These are phyloP conservation scores for Talaromyces atroroseus DNA, from an alignment of 2,329 filamentous ascomycete species.

Conservation along the genomic window DNA sequence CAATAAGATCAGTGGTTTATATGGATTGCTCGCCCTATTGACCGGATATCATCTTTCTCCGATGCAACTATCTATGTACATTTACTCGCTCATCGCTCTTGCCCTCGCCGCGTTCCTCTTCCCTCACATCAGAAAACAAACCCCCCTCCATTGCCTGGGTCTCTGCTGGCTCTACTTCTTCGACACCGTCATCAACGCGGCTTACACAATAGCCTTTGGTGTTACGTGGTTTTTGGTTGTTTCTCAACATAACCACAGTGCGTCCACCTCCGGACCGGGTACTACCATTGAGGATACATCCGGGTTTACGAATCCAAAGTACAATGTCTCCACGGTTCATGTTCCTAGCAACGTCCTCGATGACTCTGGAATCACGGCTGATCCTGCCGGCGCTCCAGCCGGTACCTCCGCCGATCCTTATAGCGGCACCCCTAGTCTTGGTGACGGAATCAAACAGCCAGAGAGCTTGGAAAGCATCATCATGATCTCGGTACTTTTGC, in stretches of 20 bases:
- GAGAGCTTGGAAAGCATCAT: slow-evolving; percentile 71
- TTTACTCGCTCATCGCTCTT: slow-evolving; percentile 74
- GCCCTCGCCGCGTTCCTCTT: slow-evolving; percentile 63
- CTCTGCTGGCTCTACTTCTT: slow-evolving; percentile 81
- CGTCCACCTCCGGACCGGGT: slow-evolving; percentile 43
- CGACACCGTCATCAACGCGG: slow-evolving; percentile 74
- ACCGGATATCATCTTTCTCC: slow-evolving; percentile 79
- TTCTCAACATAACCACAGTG: slow-evolving; percentile 49
- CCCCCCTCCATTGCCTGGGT: slow-evolving; percentile 70
- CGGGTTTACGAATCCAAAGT: slow-evolving; percentile 60
- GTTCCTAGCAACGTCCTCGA: slow-evolving; percentile 50
- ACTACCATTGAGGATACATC: slow-evolving; percentile 57
- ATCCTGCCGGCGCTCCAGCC: slow-evolving; percentile 31
- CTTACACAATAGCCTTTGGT: slow-evolving; percentile 77
- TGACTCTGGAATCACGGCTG: slow-evolving; percentile 42
- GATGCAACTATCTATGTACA: slow-evolving; percentile 83
- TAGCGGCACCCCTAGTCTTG: slow-evolving; percentile 42
- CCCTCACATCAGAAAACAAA: slow-evolving; percentile 73
- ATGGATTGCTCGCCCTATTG: slow-evolving; percentile 80
- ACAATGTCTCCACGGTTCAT: slow-evolving; percentile 55
- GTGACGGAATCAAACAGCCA: slow-evolving; percentile 60
- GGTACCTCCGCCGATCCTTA: slow-evolving; percentile 25
- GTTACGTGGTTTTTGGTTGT: slow-evolving; percentile 80
- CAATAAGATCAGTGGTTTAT: slow-evolving; percentile 88
- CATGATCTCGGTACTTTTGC: slow-evolving; percentile 67